Percentiles rank a stretch among this genome's conserved stretches.
phyloP scores from a whole-genome alignment of 2,329 filamentous ascomycete species.

The Verticillium nubilum region DNA sequence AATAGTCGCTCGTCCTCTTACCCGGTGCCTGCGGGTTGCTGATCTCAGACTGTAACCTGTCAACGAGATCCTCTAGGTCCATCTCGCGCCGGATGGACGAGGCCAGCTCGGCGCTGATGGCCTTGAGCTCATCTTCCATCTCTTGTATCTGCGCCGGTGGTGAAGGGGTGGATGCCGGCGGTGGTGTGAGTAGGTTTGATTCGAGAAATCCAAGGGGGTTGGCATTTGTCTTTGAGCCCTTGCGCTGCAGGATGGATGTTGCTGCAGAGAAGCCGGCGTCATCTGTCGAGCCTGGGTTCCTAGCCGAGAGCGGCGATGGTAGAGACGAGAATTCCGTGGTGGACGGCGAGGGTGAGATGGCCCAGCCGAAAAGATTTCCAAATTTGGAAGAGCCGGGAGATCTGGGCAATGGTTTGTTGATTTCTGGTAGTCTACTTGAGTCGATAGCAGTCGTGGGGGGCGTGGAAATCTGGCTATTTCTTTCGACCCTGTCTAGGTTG shows the following conservation, averaged over 20 bases:
- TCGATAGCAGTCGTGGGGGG: slow-evolving; percentile 16
- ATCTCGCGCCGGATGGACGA: slow-evolving; percentile 91
- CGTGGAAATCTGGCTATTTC: slow-evolving; percentile 15
- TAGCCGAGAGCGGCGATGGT: slow-evolving; percentile 45
- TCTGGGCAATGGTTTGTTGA: slow-evolving; percentile 50
- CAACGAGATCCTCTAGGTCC: slow-evolving; percentile 91
- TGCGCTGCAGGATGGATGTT: slow-evolving; percentile 17
- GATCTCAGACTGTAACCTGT: slow-evolving; percentile 76
- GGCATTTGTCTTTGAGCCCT: slow-evolving; percentile 29
- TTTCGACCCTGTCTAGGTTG: slow-evolving; percentile 38
- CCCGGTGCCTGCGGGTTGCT: slow-evolving; percentile 51
- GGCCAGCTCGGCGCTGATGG: slow-evolving; percentile 89
- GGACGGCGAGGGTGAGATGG: slow-evolving; percentile 37
- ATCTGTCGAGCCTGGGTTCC: slow-evolving; percentile 31
- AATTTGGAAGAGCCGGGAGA: slow-evolving; percentile 47
- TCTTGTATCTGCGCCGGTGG: slow-evolving; percentile 63
- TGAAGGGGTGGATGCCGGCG: slow-evolving; percentile 29
- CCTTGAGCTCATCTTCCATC: slow-evolving; percentile 89
- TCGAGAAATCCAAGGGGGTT: slow-evolving; percentile 45
- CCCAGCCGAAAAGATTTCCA: slow-evolving; percentile 50
- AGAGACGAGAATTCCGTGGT: slow-evolving; percentile 48
- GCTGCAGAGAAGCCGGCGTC: slow-evolving; percentile 21
- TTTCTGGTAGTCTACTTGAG: slow-evolving; percentile 26
- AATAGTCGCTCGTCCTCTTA: slow-evolving; percentile 92
- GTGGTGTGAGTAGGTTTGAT: slow-evolving; percentile 45